Evolutionary conservation across 1,284 basidiomycete genomes (phyloP).

Genomic region (Microbotryum violaceum): DNA sequence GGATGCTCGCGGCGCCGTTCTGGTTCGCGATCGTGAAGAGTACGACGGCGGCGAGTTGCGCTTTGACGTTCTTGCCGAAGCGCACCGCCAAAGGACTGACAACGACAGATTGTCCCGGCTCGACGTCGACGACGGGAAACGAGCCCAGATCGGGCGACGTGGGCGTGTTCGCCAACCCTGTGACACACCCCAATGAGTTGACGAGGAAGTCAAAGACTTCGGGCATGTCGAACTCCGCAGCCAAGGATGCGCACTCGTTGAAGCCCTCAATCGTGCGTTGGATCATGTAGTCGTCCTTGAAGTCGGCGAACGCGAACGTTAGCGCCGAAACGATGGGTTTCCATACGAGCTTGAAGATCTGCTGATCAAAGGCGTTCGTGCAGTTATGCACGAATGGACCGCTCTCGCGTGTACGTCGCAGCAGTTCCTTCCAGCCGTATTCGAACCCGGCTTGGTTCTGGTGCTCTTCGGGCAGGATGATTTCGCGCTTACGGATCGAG

Average conservation of each 20-base stretch:
- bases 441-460: conserved; percentile 95
- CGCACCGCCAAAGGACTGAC: conserved; percentile 86
- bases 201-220: conserved; percentile 98
- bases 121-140: conserved; percentile 90
- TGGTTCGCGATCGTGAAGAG: conserved; percentile 97
- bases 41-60: conserved; percentile 92
- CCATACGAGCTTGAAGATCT: conserved; percentile 91
- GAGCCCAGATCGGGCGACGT: conserved; percentile 53
- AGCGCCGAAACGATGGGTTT: conserved; percentile 75
- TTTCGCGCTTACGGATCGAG: conserved; percentile 87
- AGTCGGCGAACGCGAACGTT: conserved; percentile 67
- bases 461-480: conserved; percentile 97
- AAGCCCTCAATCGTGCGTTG: conserved; percentile 92
- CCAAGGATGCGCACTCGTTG: conserved; percentile 88
- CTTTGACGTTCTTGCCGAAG: conserved; percentile 92
- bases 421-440: conserved; percentile 95
- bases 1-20: conserved; percentile 77
- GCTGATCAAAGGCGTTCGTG: conserved; percentile 63
- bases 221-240: conserved; percentile 76
- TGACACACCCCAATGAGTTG: conserved; percentile 67
- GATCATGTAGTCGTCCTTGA: conserved; percentile 93
- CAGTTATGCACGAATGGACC: conserved; percentile 74
- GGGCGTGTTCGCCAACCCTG: conserved; percentile 23
- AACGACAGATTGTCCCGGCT: conserved; percentile 71
- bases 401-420: conserved; percentile 69